Base-by-base conservation (phyloP, 1,284 basidiomycete genomes). In the Phellinidium pouzarii region DNA sequence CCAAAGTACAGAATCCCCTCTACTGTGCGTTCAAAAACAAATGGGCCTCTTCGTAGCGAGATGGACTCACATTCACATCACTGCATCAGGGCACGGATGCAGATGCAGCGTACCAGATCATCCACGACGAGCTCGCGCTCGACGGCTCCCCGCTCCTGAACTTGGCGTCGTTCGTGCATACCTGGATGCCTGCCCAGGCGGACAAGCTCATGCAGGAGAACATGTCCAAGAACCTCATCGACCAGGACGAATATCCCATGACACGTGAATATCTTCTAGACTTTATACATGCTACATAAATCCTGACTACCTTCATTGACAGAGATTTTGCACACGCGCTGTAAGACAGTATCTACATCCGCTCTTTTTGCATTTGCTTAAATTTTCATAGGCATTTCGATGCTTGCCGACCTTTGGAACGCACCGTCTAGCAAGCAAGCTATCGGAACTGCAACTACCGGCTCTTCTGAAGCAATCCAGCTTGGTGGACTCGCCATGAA, bases 401-500 rank as follows among this genome's bases (percentile, higher is more conserved):
- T 94, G 67, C 75, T 98, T 48, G 89, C 92, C n/a, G 80, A 91
- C 63, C 72, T 98, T 45, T 98, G 94, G 94, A 81, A 97, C 64
- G 92, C 90, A 0, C 88, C 88, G 8, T 78, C 80, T 31, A 68
- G 77, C 5, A 76, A 81, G 54, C 71, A 84, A 51, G 88, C 91
- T 0, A 81, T 94, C 52, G 92, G 92, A 5, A 95, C 94, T 0
- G 93, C 94, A 0, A 96, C 94, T 2, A 95, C 94, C 1, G 94
- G 94, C 5, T 93, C 90, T 0, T 94, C 84, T 2, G 93, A 96
- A 68, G 94, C 91, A 2, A 91, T 94, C 62, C 91, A 94, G 69
- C 85, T 96, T 5, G 94, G 91, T 14, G 94, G 93, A 42, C 79
- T 98, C 19, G 91, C 94, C 14, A 89, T 97, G 82, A 98, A 98